Base-by-base conservation (phyloP, 169 alveolate species). In the Eimeria acervulina region DNA sequence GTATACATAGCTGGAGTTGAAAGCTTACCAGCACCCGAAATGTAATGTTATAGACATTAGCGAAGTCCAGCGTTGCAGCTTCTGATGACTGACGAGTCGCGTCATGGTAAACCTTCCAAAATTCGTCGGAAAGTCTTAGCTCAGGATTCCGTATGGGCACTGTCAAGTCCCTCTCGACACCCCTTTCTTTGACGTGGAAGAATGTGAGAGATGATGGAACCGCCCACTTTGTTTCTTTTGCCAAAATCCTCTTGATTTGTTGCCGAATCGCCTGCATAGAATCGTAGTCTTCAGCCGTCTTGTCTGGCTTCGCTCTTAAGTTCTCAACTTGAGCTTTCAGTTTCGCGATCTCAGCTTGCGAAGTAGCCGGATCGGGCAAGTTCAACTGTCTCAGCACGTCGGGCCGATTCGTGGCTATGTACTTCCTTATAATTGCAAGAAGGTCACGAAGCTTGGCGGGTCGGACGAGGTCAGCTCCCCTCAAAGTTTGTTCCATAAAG, bases 201-300 rank as follows among this genome's bases (percentile, higher is more conserved):
- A 87, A 87, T 13, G 94, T 61, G 7, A 87, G 83, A 7, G 83
- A 40, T 59, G 81, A 33, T 38, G 94, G 94, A 10, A 61, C 28
- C 23, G 94, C 94, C 94, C 94, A 87, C 51, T 87, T 87, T 23
- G 80, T 87, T 87, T 87, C 94, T 26, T 40, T 87, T 15, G 94
- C 83, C 38, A 87, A 17, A n/a, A 87, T 61, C 78, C 13, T 17
- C 19, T 61, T 87, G 61, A 87, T 87, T 63, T 87, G 44, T 26
- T 66, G 59, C 81, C 94, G 61, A 26, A 61, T 70, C 2, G 61
- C 83, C 66, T 87, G 81, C 7, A 87, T 87, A 6, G 10, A 23
- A 63, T 87, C 94, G 44, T 87, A 87, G 81, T 63, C 94, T n/a
- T 38, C 94, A 26, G 94, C 94, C 0, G 81, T 87, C 44, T 87